Conservation (phyloP, 2,329 filamentous ascomycete species). For the Alternaria panax region DNA sequence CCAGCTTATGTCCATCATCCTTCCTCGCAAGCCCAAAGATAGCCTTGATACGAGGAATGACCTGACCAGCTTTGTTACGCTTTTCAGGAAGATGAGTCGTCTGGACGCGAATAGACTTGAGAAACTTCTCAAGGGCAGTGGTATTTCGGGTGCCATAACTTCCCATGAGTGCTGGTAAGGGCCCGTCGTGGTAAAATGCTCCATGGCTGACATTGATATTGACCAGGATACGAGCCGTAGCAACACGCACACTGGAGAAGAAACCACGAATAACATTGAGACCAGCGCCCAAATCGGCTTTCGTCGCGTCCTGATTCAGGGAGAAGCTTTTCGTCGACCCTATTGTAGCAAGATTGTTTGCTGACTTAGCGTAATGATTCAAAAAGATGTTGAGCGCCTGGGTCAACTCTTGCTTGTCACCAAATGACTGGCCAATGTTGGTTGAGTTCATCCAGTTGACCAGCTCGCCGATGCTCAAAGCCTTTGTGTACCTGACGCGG, state of each 20-base stretch:
- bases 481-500: conserved; percentile 23
- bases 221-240: conserved; percentile 63
- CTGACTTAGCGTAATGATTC: conserved; percentile 56
- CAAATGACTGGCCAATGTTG: conserved; percentile 46
- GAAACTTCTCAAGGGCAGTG: conserved; percentile 42
- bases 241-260: conserved; percentile 65
- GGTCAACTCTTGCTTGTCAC: conserved; percentile 57
- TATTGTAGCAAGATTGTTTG: conserved; percentile 52
- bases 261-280: conserved; percentile 66
- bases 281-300: conserved; percentile 56
- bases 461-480: conserved; percentile 45
- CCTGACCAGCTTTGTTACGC: conserved; percentile 42
- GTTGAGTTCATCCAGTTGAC: conserved; percentile 57
- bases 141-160: conserved; percentile 23
- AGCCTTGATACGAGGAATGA: conserved; percentile 50
- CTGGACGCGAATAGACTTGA: conserved; percentile 47
- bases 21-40: conserved; percentile 49
- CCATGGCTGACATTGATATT: conserved; percentile 68
- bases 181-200: conserved; percentile 61
- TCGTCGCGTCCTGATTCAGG: conserved; percentile 48
- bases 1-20: conserved; percentile 44
- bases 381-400: conserved; percentile 67
- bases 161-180: conserved; percentile 43
- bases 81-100: conserved; percentile 47
- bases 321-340: conserved; percentile 56